These are phyloP conservation scores for Acer saccharum DNA, from an alignment of 345 rosid genomes.

Conservation along the genomic window DNA sequence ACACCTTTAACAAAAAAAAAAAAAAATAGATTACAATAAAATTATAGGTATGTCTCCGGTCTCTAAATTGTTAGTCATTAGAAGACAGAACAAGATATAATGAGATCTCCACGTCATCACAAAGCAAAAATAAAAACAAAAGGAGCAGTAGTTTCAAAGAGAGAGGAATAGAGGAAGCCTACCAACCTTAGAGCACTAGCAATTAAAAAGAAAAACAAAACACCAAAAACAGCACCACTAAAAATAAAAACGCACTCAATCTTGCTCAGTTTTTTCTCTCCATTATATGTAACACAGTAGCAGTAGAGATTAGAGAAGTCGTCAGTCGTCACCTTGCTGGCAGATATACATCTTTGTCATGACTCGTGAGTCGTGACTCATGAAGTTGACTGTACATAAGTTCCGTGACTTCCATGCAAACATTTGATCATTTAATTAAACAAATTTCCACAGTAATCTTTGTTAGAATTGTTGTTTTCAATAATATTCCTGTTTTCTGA, in stretches of 20 bases:
- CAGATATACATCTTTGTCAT: neutral
- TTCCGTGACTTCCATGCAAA: neutral
- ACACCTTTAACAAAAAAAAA: too few species aligned
- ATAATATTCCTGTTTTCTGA: too few species aligned
- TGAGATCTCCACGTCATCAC: too few species aligned
- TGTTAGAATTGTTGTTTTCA: too few species aligned
- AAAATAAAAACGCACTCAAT: neutral
- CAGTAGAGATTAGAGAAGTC: neutral
- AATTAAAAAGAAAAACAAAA: neutral
- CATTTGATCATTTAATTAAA: too few species aligned
- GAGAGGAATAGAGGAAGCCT: too few species aligned
- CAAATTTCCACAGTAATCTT: too few species aligned
- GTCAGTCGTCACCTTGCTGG: neutral
- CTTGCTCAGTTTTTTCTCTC: neutral
- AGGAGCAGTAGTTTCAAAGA: neutral
- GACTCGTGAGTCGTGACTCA: too few species aligned
- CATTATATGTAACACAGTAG: too few species aligned
- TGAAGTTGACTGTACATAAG: neutral
- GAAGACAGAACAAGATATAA: too few species aligned
- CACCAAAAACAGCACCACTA: neutral
- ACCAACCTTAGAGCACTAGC: constrained; percentile 4
- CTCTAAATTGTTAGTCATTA: neutral
- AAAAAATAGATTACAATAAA: too few species aligned
- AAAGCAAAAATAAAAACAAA: too few species aligned
- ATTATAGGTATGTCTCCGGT: neutral